These are phyloP conservation scores for Venturia asperata DNA, from an alignment of 2,329 filamentous ascomycete species.

Conservation along the genomic window DNA sequence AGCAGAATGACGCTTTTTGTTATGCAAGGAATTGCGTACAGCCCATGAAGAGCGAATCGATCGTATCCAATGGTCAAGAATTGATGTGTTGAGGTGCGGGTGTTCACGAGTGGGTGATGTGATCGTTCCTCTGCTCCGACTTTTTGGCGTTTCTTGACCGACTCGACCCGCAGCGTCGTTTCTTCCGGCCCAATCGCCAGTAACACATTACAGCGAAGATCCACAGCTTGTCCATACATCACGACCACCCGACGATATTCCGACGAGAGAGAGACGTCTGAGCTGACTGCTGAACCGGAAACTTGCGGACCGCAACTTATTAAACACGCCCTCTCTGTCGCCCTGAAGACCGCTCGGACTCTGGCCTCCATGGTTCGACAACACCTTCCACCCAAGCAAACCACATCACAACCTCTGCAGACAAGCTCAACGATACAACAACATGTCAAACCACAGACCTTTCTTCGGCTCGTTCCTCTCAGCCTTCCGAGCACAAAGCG, in stretches of 20 bases:
- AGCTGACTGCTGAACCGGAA: neutral
- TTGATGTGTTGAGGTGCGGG: neutral
- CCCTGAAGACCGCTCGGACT: neutral
- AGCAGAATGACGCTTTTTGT: neutral
- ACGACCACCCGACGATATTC: neutral
- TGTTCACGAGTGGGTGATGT: neutral
- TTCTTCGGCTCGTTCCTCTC: conserved; percentile 63
- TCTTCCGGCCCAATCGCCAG: conserved; percentile 3
- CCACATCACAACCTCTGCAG: neutral
- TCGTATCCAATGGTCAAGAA: neutral
- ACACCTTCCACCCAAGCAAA: neutral
- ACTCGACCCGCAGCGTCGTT: neutral
- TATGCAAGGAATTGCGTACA: neutral
- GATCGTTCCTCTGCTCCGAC: neutral
- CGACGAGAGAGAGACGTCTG: neutral
- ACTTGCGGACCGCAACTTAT: neutral
- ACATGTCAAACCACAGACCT: conserved; percentile 57
- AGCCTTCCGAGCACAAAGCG: conserved; percentile 58
- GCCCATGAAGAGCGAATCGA: neutral
- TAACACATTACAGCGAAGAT: neutral
- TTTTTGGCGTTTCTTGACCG: neutral
- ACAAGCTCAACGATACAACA: neutral
- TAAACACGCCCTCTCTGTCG: neutral
- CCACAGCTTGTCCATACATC: neutral
- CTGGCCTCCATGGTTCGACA: neutral